Evolutionary conservation across 495 filamentous ascomycete species (phyloP).

Genomic region (Aspergillus hancockii): DNA sequence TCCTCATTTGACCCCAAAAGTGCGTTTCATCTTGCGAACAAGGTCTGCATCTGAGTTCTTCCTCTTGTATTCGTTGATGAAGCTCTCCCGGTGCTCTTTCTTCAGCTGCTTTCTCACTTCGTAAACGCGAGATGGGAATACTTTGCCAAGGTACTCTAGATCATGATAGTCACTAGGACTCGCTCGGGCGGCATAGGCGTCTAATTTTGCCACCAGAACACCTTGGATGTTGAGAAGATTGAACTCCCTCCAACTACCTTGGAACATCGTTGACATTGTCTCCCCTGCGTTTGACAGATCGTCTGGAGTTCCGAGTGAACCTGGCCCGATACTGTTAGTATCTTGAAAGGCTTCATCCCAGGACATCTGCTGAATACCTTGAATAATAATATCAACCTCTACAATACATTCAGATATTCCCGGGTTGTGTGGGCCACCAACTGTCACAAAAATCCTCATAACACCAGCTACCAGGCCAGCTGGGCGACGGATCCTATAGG

Average conservation of each 20-base stretch:
- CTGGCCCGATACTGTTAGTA: not conserved
- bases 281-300: not conserved
- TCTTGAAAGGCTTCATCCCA: too few species aligned
- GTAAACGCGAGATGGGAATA: not conserved
- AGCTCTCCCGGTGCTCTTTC: not conserved
- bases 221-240: not conserved
- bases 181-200: not conserved
- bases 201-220: not conserved
- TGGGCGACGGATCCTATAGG: not conserved
- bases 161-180: not conserved
- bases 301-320: not conserved
- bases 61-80: not conserved
- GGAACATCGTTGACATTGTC: not conserved
- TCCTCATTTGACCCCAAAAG: not conserved
- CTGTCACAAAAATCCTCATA: not conserved
- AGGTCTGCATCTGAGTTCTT: not conserved
- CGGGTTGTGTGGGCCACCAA: not conserved
- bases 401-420: not conserved
- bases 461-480: not conserved
- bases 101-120: not conserved
- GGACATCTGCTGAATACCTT: not conserved
- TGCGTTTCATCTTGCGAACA: not conserved
- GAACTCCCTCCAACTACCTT: not conserved
- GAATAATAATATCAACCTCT: not conserved
- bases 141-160: not conserved